Evolutionary conservation across 495 filamentous ascomycete species (phyloP).

Genomic region (Aspergillus affinis): DNA sequence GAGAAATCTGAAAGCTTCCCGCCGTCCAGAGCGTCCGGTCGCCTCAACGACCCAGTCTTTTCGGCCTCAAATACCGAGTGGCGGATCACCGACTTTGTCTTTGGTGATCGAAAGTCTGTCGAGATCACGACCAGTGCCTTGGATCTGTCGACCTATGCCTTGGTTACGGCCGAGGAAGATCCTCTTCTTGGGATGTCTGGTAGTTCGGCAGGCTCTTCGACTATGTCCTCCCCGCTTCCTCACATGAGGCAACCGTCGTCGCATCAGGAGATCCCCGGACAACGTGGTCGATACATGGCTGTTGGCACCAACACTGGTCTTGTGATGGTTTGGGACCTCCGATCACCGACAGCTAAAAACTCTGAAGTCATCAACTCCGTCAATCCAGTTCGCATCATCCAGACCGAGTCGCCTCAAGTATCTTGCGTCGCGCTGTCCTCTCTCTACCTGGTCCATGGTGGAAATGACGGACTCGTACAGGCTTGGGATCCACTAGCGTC

Average conservation of each 20-base stretch:
- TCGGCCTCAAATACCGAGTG: conserved; percentile 47
- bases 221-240: conserved; percentile 54
- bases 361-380: conserved; percentile 52
- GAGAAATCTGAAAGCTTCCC: conserved; percentile 17
- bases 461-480: conserved; percentile 92
- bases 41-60: conserved; percentile 15
- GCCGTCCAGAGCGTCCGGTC: conserved; percentile 33
- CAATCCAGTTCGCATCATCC: conserved; percentile 73
- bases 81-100: conserved; percentile 57
- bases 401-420: conserved; percentile 88
- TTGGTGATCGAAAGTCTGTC: conserved; percentile 50
- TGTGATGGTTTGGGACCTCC: conserved; percentile 82
- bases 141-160: conserved; percentile 73
- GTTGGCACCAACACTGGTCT: conserved; percentile 77
- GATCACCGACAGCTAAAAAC: conserved; percentile 56
- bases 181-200: conserved; percentile 59
- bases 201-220: conserved; percentile 55
- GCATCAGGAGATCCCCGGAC: conserved; percentile 67
- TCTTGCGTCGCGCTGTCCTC: conserved; percentile 84
- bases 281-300: conserved; percentile 77
- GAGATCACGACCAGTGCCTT: conserved; percentile 70
- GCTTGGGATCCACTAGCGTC: conserved; percentile 95
- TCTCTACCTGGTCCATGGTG: conserved; percentile 86
- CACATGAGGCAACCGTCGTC: conserved; percentile 47
- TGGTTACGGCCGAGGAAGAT: conserved; percentile 73